A percentile compares a stretch with the other conserved stretches of the same genome.
These are phyloP conservation scores for Xylaria polymorpha DNA, from an alignment of 2,329 filamentous ascomycete species.

Conservation along the genomic window DNA sequence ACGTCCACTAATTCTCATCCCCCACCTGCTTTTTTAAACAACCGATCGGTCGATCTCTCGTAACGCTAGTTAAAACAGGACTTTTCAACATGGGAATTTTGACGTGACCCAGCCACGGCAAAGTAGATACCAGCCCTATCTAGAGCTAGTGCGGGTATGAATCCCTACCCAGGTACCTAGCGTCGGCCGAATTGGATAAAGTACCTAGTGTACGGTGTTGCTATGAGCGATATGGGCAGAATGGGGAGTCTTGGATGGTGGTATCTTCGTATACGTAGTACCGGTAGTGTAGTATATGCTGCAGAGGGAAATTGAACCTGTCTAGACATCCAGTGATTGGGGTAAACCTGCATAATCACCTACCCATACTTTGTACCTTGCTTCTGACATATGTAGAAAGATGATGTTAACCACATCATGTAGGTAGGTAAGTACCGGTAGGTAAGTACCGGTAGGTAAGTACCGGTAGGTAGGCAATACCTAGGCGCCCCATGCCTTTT, in stretches of 20 bases:
- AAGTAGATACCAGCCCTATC: conserved; percentile 9
- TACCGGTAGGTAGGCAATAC: too few relatives aligned
- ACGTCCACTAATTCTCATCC: conserved; percentile 34
- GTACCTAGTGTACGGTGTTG: neutral
- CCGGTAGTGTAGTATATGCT: too few relatives aligned
- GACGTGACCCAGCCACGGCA: neutral
- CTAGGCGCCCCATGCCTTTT: conserved; percentile 2
- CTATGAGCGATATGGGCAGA: neutral
- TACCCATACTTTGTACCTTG: neutral
- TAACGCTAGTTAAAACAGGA: conserved; percentile 3
- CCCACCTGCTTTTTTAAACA: conserved; percentile 44
- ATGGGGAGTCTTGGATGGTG: neutral
- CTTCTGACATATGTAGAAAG: too few relatives aligned
- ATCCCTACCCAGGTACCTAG: neutral
- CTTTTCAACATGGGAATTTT: conserved; percentile 6
- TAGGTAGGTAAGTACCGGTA: too few relatives aligned
- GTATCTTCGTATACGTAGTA: neutral
- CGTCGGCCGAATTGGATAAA: neutral
- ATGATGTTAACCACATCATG: too few relatives aligned
- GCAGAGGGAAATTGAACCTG: neutral
- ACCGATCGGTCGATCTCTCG: conserved; percentile 43
- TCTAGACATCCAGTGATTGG: neutral
- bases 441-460: too few relatives aligned
- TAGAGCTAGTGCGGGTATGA: neutral
- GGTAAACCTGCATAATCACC: neutral